Conservation (phyloP, 2,329 filamentous ascomycete species). For the Pseudogymnoascus sp. region DNA sequence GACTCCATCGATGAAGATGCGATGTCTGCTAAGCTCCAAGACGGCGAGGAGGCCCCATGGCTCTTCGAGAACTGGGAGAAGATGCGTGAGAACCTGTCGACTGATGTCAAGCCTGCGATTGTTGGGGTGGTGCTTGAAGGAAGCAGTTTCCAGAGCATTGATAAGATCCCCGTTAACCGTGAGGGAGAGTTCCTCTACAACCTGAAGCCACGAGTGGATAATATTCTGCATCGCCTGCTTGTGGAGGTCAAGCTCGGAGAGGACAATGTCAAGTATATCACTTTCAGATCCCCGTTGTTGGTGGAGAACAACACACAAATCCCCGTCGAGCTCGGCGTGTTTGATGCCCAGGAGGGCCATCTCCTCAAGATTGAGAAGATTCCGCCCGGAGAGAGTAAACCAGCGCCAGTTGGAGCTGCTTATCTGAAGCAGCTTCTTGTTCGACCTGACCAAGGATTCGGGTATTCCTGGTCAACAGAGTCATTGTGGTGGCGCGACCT, state of each 20-base stretch:
- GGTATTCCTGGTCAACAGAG: slow-evolving; percentile 90
- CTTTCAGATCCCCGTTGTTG: slow-evolving; percentile 80
- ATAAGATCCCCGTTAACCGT: slow-evolving; percentile 81
- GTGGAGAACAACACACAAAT: slow-evolving; percentile 97
- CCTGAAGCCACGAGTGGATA: slow-evolving; percentile 77
- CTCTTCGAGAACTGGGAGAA: slow-evolving; percentile 95
- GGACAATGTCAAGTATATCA: slow-evolving; percentile 98
- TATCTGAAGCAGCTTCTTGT: slow-evolving; percentile 84
- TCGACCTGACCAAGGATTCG: slow-evolving; percentile 90
- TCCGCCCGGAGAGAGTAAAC: slow-evolving; percentile 78
- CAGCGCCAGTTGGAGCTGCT: slow-evolving; percentile 84
- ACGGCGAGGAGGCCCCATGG: slow-evolving; percentile 90
- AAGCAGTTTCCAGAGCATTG: slow-evolving; percentile 86
- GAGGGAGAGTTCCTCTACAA: slow-evolving; percentile 91
- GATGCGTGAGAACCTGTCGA: slow-evolving; percentile 85
- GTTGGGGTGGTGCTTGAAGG: slow-evolving; percentile 82
- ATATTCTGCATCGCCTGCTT: slow-evolving; percentile 78
- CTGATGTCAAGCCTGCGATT: slow-evolving; percentile 70
- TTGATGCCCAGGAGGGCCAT: slow-evolving; percentile 77
- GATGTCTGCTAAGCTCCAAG: slow-evolving; percentile 69
- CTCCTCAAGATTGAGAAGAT: slow-evolving; percentile 98
- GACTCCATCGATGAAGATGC: slow-evolving; percentile 47
- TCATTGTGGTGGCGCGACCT: slow-evolving; percentile 89
- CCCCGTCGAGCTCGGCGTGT: slow-evolving; percentile 86
- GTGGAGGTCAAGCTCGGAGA: slow-evolving; percentile 86